Evolutionary conservation across 169 alveolate species (phyloP).

Genomic region (Babesia microti): DNA sequence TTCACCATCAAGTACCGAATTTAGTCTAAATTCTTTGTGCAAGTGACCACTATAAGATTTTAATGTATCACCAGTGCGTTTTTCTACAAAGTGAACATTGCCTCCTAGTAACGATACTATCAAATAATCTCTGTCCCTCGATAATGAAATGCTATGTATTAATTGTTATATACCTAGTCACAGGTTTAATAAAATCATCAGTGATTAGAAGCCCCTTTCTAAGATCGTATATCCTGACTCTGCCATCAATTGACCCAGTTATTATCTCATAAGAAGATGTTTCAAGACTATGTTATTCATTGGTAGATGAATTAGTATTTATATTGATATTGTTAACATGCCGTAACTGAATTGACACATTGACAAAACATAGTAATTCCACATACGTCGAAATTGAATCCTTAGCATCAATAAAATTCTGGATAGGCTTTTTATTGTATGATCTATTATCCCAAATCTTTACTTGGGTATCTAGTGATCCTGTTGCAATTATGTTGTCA

Average conservation of each 20-base stretch:
- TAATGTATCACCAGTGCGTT: slow-evolving; percentile 38
- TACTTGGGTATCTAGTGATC: slow-evolving; percentile 54
- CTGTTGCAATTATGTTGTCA: slow-evolving; percentile 48
- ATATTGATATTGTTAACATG: too few relatives aligned
- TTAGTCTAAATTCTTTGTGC: slow-evolving; percentile 29
- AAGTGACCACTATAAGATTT: slow-evolving; percentile 39
- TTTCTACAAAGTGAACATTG: slow-evolving; percentile 38
- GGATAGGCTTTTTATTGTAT: slow-evolving; percentile 31
- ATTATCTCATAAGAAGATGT: slow-evolving; percentile 22
- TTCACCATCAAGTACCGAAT: slow-evolving; percentile 35
- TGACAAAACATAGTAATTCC: too few relatives aligned
- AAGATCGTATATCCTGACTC: slow-evolving; percentile 49
- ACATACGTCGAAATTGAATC: slow-evolving; percentile 41
- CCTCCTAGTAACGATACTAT: slow-evolving; percentile 34
- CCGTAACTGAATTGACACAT: too few relatives aligned
- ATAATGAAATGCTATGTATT: slow-evolving; percentile 23
- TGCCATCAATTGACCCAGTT: slow-evolving; percentile 56
- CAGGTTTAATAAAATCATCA: slow-evolving; percentile 45
- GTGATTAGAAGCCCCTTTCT: slow-evolving; percentile 50
- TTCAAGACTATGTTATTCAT: too few relatives aligned
- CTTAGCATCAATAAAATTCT: slow-evolving; percentile 46
- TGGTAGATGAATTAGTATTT: too few relatives aligned
- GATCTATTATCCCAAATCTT: slow-evolving; percentile 60
- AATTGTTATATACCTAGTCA: slow-evolving; percentile 27
- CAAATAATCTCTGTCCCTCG: slow-evolving; percentile 46